Conservation (phyloP, 176 grass and related monocot genomes). For the Paspalum notatum region DNA sequence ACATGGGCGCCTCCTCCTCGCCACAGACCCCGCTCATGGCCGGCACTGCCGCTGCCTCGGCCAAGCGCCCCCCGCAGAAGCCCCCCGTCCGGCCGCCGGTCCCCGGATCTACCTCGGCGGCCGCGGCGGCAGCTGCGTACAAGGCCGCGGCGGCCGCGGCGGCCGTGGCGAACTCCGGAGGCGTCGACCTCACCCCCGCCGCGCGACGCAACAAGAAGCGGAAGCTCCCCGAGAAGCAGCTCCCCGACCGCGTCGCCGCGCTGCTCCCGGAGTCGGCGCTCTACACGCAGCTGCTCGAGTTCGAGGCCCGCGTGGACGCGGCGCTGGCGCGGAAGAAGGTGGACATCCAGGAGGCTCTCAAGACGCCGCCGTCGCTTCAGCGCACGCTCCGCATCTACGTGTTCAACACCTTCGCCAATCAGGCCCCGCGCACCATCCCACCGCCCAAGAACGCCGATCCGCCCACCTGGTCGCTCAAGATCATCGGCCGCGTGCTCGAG, state of each 20-base stretch:
- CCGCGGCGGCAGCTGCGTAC: constrained; percentile 37
- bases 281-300: constrained; percentile 96
- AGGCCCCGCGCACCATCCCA: constrained; percentile 59
- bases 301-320: constrained; percentile 82
- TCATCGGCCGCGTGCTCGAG: constrained; percentile 87
- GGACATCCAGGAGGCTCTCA: constrained; percentile 90
- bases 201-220: constrained; percentile 89
- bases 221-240: constrained; percentile 89
- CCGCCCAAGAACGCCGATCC: constrained; percentile 61
- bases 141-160: constrained; percentile 40
- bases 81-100: constrained; percentile 51
- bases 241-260: constrained; percentile 85
- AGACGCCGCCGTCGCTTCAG: constrained; percentile 79
- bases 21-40: constrained; percentile 49
- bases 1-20: constrained; percentile 52
- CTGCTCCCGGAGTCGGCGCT: constrained; percentile 86
- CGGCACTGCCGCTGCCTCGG: constrained; percentile 41
- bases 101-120: constrained; percentile 32
- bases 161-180: constrained; percentile 38
- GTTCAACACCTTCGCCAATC: constrained; percentile 94
- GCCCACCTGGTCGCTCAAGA: constrained; percentile 95
- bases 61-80: constrained; percentile 80
- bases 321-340: constrained; percentile 87
- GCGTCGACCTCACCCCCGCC: constrained; percentile 72
- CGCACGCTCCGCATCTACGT: constrained; percentile 93